These are phyloP conservation scores for Bipolaris sorokiniana DNA, from an alignment of 2,329 filamentous ascomycete species.

Conservation along the genomic window DNA sequence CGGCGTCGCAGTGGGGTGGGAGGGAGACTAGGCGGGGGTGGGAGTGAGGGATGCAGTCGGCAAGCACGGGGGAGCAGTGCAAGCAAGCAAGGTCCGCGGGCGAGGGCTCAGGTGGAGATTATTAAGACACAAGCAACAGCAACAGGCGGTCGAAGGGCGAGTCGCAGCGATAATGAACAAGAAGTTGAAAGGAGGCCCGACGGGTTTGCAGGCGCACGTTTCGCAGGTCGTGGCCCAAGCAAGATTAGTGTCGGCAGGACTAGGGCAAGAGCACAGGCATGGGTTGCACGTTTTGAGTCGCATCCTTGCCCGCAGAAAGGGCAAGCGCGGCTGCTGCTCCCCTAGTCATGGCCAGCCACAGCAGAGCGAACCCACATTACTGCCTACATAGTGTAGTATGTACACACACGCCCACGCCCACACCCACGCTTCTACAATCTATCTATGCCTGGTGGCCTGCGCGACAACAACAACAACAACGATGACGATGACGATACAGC, in stretches of 20 bases:
- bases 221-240: slow-evolving; percentile 29
- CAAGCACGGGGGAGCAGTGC: slow-evolving; percentile 1
- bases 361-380: too few relatives aligned
- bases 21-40: slow-evolving; percentile 13
- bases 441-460: too few relatives aligned
- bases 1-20: slow-evolving; percentile 17
- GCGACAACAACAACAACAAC: too few relatives aligned
- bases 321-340: slow-evolving; percentile 14
- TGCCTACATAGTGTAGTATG: too few relatives aligned
- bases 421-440: neutral
- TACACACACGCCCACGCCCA: neutral
- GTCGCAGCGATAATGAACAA: slow-evolving; percentile 4
- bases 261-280: slow-evolving; percentile 9
- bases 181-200: slow-evolving; percentile 33
- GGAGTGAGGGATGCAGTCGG: slow-evolving; percentile 7
- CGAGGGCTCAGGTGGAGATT: slow-evolving; percentile 5
- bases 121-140: slow-evolving; percentile 10
- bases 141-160: neutral
- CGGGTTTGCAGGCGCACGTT: slow-evolving; percentile 32
- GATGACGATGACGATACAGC: too few relatives aligned
- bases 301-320: slow-evolving; percentile 9
- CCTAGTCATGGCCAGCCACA: slow-evolving; percentile 7
- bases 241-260: slow-evolving; percentile 15
- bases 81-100: neutral
- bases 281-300: slow-evolving; percentile 19